phyloP scores from a whole-genome alignment of 139 green algal species.

The Diplosphaera chodatii region DNA sequence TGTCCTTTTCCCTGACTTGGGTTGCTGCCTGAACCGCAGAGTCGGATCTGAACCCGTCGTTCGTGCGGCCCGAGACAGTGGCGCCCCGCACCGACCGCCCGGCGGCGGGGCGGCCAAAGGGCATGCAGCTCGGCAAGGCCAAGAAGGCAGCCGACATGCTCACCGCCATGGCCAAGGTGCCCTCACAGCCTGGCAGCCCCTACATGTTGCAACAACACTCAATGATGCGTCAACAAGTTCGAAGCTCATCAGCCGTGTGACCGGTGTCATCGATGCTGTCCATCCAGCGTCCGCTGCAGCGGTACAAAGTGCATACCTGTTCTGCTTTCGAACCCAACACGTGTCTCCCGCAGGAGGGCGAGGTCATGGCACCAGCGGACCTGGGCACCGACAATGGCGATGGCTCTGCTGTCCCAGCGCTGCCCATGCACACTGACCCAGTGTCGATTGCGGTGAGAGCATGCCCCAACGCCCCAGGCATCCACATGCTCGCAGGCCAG shows the following conservation, averaged over 20 bases:
- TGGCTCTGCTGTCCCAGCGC: background rate
- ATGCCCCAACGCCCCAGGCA: too few species aligned
- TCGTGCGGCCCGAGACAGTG: slow-evolving; percentile 6
- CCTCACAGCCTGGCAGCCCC: too few species aligned
- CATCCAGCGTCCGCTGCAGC: too few species aligned
- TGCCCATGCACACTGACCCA: slow-evolving; percentile 26
- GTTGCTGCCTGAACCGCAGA: background rate
- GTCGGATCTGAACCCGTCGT: background rate
- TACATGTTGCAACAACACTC: too few species aligned
- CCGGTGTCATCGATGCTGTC: too few species aligned
- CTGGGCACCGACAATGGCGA: background rate
- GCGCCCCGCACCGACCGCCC: background rate
- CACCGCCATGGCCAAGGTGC: slow-evolving; percentile 34
- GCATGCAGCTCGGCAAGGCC: slow-evolving; percentile 77
- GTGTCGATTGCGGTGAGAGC: slow-evolving; percentile 31
- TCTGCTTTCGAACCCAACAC: too few species aligned
- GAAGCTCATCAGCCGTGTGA: too few species aligned
- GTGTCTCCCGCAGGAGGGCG: slow-evolving; percentile 74
- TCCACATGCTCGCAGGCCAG: too few species aligned
- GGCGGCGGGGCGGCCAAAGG: slow-evolving; percentile 25
- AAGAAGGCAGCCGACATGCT: slow-evolving; percentile 80
- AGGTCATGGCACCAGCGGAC: slow-evolving; percentile 59
- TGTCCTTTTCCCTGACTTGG: too few species aligned
- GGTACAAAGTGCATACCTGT: too few species aligned
- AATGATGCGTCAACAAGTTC: too few species aligned